A percentile compares a stretch with the other conserved stretches of the same genome.
These are phyloP conservation scores for Jamesozyma piceae DNA, from an alignment of 805 yeast genomes.

Conservation along the genomic window DNA sequence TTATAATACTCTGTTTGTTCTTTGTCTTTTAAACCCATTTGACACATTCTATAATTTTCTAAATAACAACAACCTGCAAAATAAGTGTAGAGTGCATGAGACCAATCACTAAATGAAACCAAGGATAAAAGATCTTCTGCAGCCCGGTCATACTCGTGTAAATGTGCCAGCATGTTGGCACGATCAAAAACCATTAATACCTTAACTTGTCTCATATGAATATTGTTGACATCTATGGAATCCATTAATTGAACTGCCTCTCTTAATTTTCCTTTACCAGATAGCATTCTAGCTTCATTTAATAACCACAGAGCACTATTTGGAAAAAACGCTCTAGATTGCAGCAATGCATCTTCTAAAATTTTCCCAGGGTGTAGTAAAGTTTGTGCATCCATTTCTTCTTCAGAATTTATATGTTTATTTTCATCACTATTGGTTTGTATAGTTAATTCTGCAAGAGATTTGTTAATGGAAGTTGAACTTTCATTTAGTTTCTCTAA, in stretches of 20 bases:
- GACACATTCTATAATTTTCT: constrained; percentile 69
- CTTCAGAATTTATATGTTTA: constrained; percentile 27
- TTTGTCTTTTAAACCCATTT: constrained; percentile 34
- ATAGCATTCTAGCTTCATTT: constrained; percentile 79
- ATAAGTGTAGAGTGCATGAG: constrained; percentile 77
- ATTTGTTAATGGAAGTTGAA: not conserved
- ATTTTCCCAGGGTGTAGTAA: constrained; percentile 47
- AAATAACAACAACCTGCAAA: constrained; percentile 80
- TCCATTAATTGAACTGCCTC: constrained; percentile 70
- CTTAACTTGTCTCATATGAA: constrained; percentile 85
- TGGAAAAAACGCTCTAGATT: constrained; percentile 69
- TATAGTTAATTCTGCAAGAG: constrained; percentile 1
- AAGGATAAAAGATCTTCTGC: constrained; percentile 60
- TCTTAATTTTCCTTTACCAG: constrained; percentile 59
- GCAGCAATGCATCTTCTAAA: constrained; percentile 44
- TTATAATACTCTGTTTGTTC: constrained; percentile 40
- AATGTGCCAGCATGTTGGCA: constrained; percentile 63
- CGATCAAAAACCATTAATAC: constrained; percentile 77
- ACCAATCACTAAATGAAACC: constrained; percentile 75
- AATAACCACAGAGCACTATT: constrained; percentile 83
- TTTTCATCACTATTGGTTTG: constrained; percentile 32
- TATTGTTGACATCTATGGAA: constrained; percentile 41
- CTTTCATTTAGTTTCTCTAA: constrained; percentile 18
- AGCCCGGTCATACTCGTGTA: constrained; percentile 72
- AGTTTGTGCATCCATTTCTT: constrained; percentile 35